These are phyloP conservation scores for Aspergillus alliaceus DNA, from an alignment of 2,329 filamentous ascomycete genomes.

Conservation along the genomic window DNA sequence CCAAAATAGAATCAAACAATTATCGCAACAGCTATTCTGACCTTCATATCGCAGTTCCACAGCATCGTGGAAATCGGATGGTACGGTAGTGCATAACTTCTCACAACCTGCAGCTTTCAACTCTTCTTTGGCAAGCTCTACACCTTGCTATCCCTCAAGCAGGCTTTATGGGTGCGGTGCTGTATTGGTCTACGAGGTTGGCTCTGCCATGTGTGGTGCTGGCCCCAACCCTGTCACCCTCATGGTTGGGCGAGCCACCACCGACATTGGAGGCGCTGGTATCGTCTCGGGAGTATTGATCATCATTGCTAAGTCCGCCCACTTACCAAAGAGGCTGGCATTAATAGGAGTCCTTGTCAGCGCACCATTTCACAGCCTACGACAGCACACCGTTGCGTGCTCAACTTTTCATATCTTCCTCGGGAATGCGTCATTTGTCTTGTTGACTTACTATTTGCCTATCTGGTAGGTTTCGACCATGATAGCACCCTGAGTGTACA, in stretches of 20 bases:
- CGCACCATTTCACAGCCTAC: slow-evolving; percentile 8
- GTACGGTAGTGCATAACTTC: slow-evolving; percentile 41
- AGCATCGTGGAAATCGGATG: slow-evolving; percentile 43
- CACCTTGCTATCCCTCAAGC: slow-evolving; percentile 37
- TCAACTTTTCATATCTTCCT: slow-evolving; percentile 7
- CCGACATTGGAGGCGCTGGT: slow-evolving; percentile 31
- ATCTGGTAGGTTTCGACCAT: slow-evolving; percentile 3
- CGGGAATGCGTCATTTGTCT: slow-evolving; percentile 1
- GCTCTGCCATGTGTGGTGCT: slow-evolving; percentile 31
- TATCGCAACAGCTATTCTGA: slow-evolving; percentile 42
- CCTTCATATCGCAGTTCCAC: slow-evolving; percentile 41
- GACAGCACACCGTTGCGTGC: slow-evolving; percentile 8
- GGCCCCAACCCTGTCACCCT: slow-evolving; percentile 30
- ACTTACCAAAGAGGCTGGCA: slow-evolving; percentile 29
- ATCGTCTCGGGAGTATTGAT: slow-evolving; percentile 33
- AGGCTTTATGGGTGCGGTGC: slow-evolving; percentile 34
- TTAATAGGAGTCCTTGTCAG: slow-evolving; percentile 30
- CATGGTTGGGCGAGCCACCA: slow-evolving; percentile 37
- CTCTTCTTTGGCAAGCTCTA: slow-evolving; percentile 41
- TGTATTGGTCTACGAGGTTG: slow-evolving; percentile 39
- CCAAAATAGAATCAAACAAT: slow-evolving; percentile 28
- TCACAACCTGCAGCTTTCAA: slow-evolving; percentile 39
- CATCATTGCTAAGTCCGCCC: slow-evolving; percentile 34
- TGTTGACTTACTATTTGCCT: slow-evolving; percentile 16
- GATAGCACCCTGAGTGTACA: background rate